A percentile compares a stretch with the other conserved stretches of the same genome.
Evolutionary conservation across 2,329 filamentous ascomycete species (phyloP).

Genomic region (Hymenoscyphus occultus): DNA sequence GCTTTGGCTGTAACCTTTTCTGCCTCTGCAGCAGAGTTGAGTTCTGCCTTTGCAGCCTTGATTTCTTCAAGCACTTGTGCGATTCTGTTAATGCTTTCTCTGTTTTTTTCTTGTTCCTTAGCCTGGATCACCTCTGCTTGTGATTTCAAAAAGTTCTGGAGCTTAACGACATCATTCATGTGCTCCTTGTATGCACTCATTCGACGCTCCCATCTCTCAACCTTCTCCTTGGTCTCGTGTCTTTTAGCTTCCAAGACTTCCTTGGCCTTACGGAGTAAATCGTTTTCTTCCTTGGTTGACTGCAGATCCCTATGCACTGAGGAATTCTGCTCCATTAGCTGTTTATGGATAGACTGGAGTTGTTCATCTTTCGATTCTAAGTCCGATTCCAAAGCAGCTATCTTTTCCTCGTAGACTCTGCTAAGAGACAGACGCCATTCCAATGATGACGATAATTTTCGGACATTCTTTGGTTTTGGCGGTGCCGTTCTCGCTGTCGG

Average conservation of each 20-base stretch:
- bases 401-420: conserved; percentile 1
- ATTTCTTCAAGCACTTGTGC: conserved; percentile 5
- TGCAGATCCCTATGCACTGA: conserved; percentile 1
- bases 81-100: background rate
- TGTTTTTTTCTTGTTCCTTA: background rate
- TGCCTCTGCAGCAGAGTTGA: background rate
- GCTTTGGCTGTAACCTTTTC: conserved; percentile 3
- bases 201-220: conserved; percentile 29
- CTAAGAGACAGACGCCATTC: background rate
- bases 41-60: conserved; percentile 6
- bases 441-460: background rate
- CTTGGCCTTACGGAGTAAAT: conserved; percentile 11
- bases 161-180: conserved; percentile 35
- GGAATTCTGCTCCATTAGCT: background rate
- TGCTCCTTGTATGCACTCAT: conserved; percentile 32
- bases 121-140: conserved; percentile 17
- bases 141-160: conserved; percentile 27
- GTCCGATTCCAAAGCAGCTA: background rate
- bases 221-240: conserved; percentile 21
- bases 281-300: conserved; percentile 17
- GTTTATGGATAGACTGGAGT: background rate
- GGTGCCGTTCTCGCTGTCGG: background rate
- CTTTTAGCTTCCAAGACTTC: conserved; percentile 20
- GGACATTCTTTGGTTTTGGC: background rate
- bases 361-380: background rate